phyloP scores from a whole-genome alignment of 2,329 filamentous ascomycete genomes.

The Plenodomus lindquistii region DNA sequence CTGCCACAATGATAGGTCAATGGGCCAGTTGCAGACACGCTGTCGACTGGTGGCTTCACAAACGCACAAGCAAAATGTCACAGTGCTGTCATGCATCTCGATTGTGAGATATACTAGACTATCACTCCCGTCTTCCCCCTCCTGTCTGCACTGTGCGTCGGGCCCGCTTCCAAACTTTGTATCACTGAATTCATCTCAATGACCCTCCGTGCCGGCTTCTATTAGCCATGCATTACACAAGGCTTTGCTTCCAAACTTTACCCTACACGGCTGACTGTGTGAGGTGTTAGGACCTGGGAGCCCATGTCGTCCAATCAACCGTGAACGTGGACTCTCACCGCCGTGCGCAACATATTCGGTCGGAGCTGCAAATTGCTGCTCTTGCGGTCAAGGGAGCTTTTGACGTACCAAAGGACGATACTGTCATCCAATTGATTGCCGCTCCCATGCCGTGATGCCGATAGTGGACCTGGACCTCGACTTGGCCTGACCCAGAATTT shows the following conservation, averaged over 20 bases:
- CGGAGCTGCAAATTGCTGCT: slow-evolving; percentile 14
- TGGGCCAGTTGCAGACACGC: neutral
- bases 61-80: neutral
- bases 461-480: neutral
- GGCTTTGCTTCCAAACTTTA: neutral
- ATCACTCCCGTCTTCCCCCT: slow-evolving; percentile 11
- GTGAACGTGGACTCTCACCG: slow-evolving; percentile 43
- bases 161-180: slow-evolving; percentile 15
- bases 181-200: slow-evolving; percentile 9
- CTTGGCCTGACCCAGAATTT: neutral
- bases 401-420: slow-evolving; percentile 2
- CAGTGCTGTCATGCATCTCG: neutral
- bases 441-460: slow-evolving; percentile 5
- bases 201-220: slow-evolving; percentile 3
- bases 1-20: slow-evolving; percentile 11
- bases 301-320: slow-evolving; percentile 40
- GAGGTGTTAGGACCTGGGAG: slow-evolving; percentile 14
- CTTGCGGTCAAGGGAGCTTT: slow-evolving; percentile 6
- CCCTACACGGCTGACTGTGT: slow-evolving; percentile 10
- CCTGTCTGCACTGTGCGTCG: neutral
- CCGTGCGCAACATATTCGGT: slow-evolving; percentile 20
- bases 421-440: neutral
- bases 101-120: slow-evolving; percentile 10
- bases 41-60: neutral
- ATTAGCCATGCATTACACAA: slow-evolving; percentile 16